Evolutionary conservation across 352 stramenopile species (phyloP).

Genomic region (Peronospora destructor): DNA sequence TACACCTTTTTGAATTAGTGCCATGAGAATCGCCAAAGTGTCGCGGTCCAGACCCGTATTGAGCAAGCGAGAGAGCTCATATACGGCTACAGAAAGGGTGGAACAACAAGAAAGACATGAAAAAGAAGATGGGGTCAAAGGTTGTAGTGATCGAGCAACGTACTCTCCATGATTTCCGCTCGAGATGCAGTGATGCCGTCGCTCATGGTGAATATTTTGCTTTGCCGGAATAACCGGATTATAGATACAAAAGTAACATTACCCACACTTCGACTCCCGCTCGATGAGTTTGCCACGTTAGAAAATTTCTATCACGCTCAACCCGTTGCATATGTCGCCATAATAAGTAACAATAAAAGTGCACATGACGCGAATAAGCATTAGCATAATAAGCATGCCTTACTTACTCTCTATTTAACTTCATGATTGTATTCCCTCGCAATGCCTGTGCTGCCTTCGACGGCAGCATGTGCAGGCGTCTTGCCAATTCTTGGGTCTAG

Average conservation of each 20-base stretch:
- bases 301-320: not conserved
- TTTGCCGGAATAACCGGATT: not conserved
- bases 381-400: too few species aligned
- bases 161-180: conserved; percentile 56
- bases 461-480: conserved; percentile 66
- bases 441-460: conserved; percentile 67
- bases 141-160: conserved; percentile 1
- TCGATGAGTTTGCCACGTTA: too few species aligned
- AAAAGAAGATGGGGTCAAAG: not conserved
- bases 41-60: conserved; percentile 88
- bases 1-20: conserved; percentile 84
- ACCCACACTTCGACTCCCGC: not conserved
- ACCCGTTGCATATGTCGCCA: too few species aligned
- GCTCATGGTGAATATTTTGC: conserved; percentile 15
- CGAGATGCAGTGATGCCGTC: conserved; percentile 41
- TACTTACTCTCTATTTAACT: conserved; percentile 15
- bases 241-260: not conserved
- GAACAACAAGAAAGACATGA: not conserved
- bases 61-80: conserved; percentile 86
- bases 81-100: conserved; percentile 46
- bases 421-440: conserved; percentile 73
- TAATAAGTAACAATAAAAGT: not conserved
- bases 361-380: not conserved
- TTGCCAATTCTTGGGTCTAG: conserved; percentile 79
- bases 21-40: conserved; percentile 82